A percentile compares a stretch with the other conserved stretches of the same genome.
Evolutionary conservation across 768 basidiomycete genomes (phyloP).

Genomic region (Suillus ampliporus): DNA sequence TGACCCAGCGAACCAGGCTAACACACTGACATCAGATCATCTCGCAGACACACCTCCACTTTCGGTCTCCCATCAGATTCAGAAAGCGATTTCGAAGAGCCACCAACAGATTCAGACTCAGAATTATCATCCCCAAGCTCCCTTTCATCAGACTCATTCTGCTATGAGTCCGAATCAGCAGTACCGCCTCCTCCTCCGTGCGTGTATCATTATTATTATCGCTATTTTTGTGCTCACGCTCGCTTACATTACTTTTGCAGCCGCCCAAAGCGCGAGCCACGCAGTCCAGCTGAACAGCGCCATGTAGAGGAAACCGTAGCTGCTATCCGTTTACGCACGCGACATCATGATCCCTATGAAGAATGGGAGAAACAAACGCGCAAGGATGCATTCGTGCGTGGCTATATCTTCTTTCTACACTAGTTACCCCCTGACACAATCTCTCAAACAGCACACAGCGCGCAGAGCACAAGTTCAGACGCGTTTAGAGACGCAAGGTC

Average conservation of each 20-base stretch:
- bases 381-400: constrained; percentile 52
- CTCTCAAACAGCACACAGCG: constrained; percentile 41
- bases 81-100: constrained; percentile 35
- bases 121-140: constrained; percentile 26
- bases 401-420: not conserved
- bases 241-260: constrained; percentile 4
- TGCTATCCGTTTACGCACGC: constrained; percentile 49
- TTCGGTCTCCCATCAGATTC: constrained; percentile 63
- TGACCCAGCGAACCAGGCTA: constrained; percentile 16
- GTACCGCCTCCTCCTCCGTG: constrained; percentile 42
- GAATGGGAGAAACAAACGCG: constrained; percentile 56
- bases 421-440: constrained; percentile 2
- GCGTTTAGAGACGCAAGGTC: constrained; percentile 26
- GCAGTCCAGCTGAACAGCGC: constrained; percentile 37
- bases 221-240: constrained; percentile 1
- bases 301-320: constrained; percentile 52
- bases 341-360: constrained; percentile 53
- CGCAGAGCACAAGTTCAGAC: constrained; percentile 36
- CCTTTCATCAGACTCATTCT: constrained; percentile 45
- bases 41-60: constrained; percentile 48
- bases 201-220: constrained; percentile 22
- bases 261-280: constrained; percentile 28
- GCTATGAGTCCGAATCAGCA: constrained; percentile 51
- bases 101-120: constrained; percentile 46
- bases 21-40: constrained; percentile 16